These are phyloP conservation scores for Cercospora sesami DNA, from an alignment of 2,329 filamentous ascomycete genomes.

Conservation along the genomic window DNA sequence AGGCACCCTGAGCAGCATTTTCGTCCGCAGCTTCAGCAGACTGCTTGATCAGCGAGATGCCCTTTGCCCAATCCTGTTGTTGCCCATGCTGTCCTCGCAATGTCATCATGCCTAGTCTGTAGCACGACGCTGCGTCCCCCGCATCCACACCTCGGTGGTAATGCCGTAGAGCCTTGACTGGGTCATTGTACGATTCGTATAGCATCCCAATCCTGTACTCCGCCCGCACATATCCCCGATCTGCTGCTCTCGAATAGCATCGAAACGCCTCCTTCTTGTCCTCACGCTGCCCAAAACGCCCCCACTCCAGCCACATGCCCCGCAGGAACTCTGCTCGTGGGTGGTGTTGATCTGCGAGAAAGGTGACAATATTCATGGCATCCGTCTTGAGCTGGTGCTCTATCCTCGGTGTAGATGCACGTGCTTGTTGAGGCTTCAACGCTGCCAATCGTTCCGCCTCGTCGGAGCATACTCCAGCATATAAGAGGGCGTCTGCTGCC, in stretches of 20 bases:
- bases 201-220: slow-evolving; percentile 99
- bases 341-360: slow-evolving; percentile 86
- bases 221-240: slow-evolving; percentile 80
- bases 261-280: slow-evolving; percentile 94
- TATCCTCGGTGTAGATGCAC: slow-evolving; percentile 77
- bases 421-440: slow-evolving; percentile 41
- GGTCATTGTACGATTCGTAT: slow-evolving; percentile 92
- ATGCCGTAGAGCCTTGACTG: slow-evolving; percentile 84
- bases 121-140: slow-evolving; percentile 83
- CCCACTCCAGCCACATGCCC: slow-evolving; percentile 97
- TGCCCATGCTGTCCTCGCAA: slow-evolving; percentile 91
- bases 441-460: slow-evolving; percentile 68
- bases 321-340: slow-evolving; percentile 92
- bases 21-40: slow-evolving; percentile 89
- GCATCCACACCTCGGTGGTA: slow-evolving; percentile 78
- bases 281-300: slow-evolving; percentile 84
- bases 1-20: slow-evolving; percentile 94
- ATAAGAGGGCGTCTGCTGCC: slow-evolving; percentile 88
- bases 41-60: slow-evolving; percentile 76
- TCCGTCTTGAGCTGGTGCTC: slow-evolving; percentile 87
- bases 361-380: slow-evolving; percentile 86
- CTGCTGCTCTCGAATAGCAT: slow-evolving; percentile 81
- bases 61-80: slow-evolving; percentile 73
- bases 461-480: slow-evolving; percentile 80
- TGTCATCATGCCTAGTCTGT: slow-evolving; percentile 94